A percentile compares a stretch with the other conserved stretches of the same genome.
phyloP scores from a whole-genome alignment of 495 filamentous ascomycete species.

The Neurospora tetraspora region DNA sequence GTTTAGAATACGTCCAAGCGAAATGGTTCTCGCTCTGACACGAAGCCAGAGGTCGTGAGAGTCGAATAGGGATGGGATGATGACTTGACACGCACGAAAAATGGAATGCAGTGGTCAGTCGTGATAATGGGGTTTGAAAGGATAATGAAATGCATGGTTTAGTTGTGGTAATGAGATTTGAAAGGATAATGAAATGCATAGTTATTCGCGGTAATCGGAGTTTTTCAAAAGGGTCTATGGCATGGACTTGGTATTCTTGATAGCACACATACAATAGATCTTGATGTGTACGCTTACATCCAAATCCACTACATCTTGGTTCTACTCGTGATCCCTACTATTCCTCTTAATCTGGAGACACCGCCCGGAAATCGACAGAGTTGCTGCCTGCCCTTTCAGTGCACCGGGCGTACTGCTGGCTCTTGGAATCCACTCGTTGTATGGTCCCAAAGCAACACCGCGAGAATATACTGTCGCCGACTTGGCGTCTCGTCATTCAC shows the following conservation, averaged over 20 bases:
- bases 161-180: neutral
- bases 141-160: neutral
- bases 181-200: neutral
- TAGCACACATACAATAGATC: neutral
- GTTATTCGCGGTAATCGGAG: neutral
- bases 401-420: neutral
- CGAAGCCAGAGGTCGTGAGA: neutral
- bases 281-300: neutral
- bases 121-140: neutral
- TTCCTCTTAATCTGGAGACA: neutral
- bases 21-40: neutral
- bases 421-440: neutral
- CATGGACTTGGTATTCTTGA: neutral
- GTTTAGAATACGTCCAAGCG: neutral
- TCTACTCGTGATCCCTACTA: neutral
- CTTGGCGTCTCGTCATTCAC: neutral
- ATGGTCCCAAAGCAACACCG: neutral
- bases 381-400: neutral
- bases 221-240: neutral
- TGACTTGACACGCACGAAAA: neutral
- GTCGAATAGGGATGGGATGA: neutral
- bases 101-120: neutral
- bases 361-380: neutral
- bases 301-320: neutral
- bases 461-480: neutral